These are phyloP conservation scores for Thecaphora thlaspeos DNA, from an alignment of 1,284 basidiomycete genomes.

Conservation along the genomic window DNA sequence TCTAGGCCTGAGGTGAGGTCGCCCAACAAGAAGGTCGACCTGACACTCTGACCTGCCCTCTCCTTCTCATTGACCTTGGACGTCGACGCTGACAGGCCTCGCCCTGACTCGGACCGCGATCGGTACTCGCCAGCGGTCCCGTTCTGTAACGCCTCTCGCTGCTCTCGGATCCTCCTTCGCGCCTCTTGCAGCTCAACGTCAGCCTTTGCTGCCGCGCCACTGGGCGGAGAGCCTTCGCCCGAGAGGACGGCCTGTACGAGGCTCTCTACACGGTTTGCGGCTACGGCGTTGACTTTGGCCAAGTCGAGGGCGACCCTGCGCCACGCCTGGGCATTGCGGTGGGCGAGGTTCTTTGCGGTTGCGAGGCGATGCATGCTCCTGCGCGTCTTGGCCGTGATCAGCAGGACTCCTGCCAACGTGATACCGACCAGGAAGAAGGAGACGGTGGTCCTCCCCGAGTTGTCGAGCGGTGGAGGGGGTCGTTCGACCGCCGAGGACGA, in stretches of 20 bases:
- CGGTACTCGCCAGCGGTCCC: too few species aligned
- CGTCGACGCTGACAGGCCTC: too few species aligned
- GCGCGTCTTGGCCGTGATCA: conserved; percentile 13
- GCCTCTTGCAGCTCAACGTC: conserved; percentile 31
- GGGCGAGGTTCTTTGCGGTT: conserved; percentile 19
- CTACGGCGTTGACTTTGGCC: conserved; percentile 28
- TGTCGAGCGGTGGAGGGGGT: too few species aligned
- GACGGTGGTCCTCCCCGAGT: conserved; percentile 20
- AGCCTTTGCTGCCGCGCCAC: conserved; percentile 1
- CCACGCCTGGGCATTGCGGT: conserved; percentile 30
- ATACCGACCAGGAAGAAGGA: conserved; percentile 30
- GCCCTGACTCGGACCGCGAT: too few species aligned
- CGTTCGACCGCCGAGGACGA: too few species aligned
- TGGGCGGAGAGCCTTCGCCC: too few species aligned
- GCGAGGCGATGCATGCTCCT: conserved; percentile 30
- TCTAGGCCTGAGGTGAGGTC: too few species aligned
- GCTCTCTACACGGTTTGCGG: conserved; percentile 19
- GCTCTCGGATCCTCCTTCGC: too few species aligned
- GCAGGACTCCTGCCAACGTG: conserved; percentile 13
- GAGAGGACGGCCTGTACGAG: conserved; percentile 13
- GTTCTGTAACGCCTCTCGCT: too few species aligned
- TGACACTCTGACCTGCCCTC: too few species aligned
- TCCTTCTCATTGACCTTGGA: too few species aligned
- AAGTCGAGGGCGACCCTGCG: conserved; percentile 31
- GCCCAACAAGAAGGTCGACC: too few species aligned